A percentile compares a stretch with the other conserved stretches of the same genome.
These are phyloP conservation scores for Plasmodium gonderi DNA, from an alignment of 169 alveolate genomes.

Conservation along the genomic window DNA sequence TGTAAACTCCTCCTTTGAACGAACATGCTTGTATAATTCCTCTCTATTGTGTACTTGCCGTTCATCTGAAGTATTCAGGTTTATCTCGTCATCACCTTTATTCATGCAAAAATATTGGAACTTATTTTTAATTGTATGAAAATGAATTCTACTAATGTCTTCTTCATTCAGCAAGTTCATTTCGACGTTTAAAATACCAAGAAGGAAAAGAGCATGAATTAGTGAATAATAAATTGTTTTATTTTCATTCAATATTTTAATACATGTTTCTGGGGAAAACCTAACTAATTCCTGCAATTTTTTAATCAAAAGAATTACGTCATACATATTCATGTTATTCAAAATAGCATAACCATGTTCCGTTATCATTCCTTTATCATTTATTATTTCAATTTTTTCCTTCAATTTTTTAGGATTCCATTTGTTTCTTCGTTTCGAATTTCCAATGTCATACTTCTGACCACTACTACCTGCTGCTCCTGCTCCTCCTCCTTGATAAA, in stretches of 20 bases:
- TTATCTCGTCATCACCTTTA: background rate
- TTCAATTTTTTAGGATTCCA: background rate
- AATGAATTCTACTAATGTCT: conserved; percentile 1
- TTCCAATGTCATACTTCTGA: background rate
- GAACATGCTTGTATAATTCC: too few species aligned
- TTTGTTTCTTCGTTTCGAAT: background rate
- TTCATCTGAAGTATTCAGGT: background rate
- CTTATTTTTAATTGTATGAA: conserved; percentile 20
- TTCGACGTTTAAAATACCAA: conserved; percentile 44
- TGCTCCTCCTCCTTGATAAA: background rate
- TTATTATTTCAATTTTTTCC: conserved; percentile 15
- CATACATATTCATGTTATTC: conserved; percentile 63
- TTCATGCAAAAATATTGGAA: conserved; percentile 30
- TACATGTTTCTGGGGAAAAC: conserved; percentile 46
- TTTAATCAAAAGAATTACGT: conserved; percentile 5
- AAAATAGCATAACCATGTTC: conserved; percentile 21
- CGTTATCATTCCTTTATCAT: conserved; percentile 48
- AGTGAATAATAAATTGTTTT: conserved; percentile 27
- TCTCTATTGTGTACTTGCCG: background rate
- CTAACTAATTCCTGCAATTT: conserved; percentile 46
- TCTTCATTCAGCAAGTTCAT: conserved; percentile 6
- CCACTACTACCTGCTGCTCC: too few species aligned
- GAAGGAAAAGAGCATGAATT: conserved; percentile 66
- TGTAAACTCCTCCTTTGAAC: too few species aligned
- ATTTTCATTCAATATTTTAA: conserved; percentile 26